Conservation (phyloP, 176 grass and related monocot species). For the Pontederia crassipes region DNA sequence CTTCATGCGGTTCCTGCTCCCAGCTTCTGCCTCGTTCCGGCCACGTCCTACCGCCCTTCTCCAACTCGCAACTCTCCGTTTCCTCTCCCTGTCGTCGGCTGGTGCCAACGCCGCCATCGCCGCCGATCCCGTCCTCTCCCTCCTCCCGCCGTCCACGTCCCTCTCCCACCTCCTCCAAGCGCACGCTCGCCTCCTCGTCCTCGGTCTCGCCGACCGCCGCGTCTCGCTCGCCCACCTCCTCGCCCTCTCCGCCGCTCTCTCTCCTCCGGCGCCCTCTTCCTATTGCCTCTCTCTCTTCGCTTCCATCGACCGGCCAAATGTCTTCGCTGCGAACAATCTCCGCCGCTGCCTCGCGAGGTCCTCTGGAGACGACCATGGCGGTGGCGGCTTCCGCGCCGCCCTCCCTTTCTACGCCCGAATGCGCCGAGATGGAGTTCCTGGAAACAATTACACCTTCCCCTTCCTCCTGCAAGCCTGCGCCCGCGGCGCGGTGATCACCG, state of each 20-base stretch:
- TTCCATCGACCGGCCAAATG: slow-evolving; percentile 22
- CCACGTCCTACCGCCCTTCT: too few species aligned
- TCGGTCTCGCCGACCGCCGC: slow-evolving; percentile 40
- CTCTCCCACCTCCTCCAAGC: slow-evolving; percentile 44
- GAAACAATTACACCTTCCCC: slow-evolving; percentile 43
- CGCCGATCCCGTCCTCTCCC: slow-evolving; percentile 14
- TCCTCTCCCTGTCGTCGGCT: slow-evolving; percentile 17
- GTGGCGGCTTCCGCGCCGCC: slow-evolving; percentile 19
- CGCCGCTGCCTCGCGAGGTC: slow-evolving; percentile 39
- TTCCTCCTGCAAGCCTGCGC: slow-evolving; percentile 26
- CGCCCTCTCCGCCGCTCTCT: slow-evolving; percentile 12
- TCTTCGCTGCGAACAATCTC: slow-evolving; percentile 57
- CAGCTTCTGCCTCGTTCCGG: too few species aligned
- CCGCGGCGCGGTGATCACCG: neutral
- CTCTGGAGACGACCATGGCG: neutral
- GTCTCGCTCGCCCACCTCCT: slow-evolving; percentile 36
- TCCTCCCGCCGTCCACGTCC: slow-evolving; percentile 24
- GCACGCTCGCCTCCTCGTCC: slow-evolving; percentile 50
- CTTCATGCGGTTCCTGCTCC: too few species aligned
- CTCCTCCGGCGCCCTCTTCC: neutral
- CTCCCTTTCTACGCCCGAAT: slow-evolving; percentile 40
- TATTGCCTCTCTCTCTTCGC: slow-evolving; percentile 29
- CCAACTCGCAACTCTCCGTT: too few species aligned
- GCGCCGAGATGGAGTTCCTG: slow-evolving; percentile 33
- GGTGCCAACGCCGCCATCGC: slow-evolving; percentile 10